These are phyloP conservation scores for Ophiosphaerella korrae DNA, from an alignment of 2,329 filamentous ascomycete genomes.

Conservation along the genomic window DNA sequence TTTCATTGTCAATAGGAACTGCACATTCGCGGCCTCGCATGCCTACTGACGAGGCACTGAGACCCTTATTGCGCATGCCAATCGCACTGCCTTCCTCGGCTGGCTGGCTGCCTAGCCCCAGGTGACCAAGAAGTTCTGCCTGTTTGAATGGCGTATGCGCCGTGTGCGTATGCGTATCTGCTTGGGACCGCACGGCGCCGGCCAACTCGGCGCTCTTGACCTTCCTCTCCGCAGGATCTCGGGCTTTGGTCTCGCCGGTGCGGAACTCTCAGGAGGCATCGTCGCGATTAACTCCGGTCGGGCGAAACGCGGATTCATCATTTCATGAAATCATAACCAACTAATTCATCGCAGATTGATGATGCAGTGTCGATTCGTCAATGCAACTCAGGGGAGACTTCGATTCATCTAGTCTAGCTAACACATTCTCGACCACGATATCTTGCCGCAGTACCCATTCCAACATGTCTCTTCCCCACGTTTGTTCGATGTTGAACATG, in stretches of 20 bases:
- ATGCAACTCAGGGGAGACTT: too few species aligned
- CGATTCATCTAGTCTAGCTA: neutral
- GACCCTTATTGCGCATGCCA: constrained; percentile 3
- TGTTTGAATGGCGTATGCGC: neutral
- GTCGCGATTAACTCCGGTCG: constrained; percentile 19
- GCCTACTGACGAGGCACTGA: constrained; percentile 3
- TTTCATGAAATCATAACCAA: constrained; percentile 12
- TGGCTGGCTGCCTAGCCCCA: constrained; percentile 1
- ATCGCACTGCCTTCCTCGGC: constrained; percentile 3
- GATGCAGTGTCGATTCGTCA: constrained; percentile 7
- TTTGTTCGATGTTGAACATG: constrained; percentile 13
- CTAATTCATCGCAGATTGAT: constrained; percentile 9
- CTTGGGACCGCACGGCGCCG: neutral
- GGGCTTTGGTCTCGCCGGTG: constrained; percentile 12
- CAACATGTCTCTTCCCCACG: constrained; percentile 17
- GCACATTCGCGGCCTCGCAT: constrained; percentile 5
- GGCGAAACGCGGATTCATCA: constrained; percentile 25
- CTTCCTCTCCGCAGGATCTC: neutral
- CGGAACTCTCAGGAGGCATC: constrained; percentile 6
- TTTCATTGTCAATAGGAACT: too few species aligned
- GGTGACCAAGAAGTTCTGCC: constrained; percentile 14
- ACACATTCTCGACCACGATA: constrained; percentile 10
- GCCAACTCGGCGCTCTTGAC: constrained; percentile 6
- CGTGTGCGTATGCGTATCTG: too few species aligned
- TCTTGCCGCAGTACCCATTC: constrained; percentile 12